These are phyloP conservation scores for Fusarium sp. DNA, from an alignment of 2,329 filamentous ascomycete species.

Conservation along the genomic window DNA sequence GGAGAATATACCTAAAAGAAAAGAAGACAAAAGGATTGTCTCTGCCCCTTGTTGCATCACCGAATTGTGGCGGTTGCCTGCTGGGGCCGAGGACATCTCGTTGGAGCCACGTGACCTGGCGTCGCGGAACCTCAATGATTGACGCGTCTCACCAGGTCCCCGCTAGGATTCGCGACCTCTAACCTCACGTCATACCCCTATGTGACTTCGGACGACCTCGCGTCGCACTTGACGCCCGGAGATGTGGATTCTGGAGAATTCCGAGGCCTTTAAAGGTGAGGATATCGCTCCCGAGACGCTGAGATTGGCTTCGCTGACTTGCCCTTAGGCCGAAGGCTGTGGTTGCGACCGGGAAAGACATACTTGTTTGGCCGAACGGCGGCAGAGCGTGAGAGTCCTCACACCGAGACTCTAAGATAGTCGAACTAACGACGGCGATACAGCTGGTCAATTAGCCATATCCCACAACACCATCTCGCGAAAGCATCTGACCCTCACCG, in stretches of 20 bases:
- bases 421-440: conserved; percentile 3
- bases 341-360: conserved; percentile 86
- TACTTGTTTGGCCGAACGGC: conserved; percentile 88
- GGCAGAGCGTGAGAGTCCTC: conserved; percentile 66
- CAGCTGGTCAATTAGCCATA: conserved; percentile 76
- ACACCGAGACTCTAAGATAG: too few relatives aligned
- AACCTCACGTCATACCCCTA: conserved; percentile 43
- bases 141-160: conserved; percentile 36
- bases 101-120: conserved; percentile 42
- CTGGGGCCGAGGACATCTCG: not conserved
- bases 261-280: conserved; percentile 63
- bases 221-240: conserved; percentile 28
- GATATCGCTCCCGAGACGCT: too few relatives aligned
- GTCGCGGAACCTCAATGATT: conserved; percentile 17
- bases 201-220: conserved; percentile 34
- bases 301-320: conserved; percentile 9
- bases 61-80: not conserved
- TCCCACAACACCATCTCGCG: conserved; percentile 87
- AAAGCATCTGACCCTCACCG: conserved; percentile 84
- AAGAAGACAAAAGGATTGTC: not conserved
- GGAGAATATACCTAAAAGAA: not conserved
- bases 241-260: conserved; percentile 76
- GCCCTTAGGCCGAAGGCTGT: conserved; percentile 66
- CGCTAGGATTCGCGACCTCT: conserved; percentile 38
- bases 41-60: not conserved